These are phyloP conservation scores for Spinacia oleracea DNA, from an alignment of 179 eudicot genomes.

Conservation along the genomic window DNA sequence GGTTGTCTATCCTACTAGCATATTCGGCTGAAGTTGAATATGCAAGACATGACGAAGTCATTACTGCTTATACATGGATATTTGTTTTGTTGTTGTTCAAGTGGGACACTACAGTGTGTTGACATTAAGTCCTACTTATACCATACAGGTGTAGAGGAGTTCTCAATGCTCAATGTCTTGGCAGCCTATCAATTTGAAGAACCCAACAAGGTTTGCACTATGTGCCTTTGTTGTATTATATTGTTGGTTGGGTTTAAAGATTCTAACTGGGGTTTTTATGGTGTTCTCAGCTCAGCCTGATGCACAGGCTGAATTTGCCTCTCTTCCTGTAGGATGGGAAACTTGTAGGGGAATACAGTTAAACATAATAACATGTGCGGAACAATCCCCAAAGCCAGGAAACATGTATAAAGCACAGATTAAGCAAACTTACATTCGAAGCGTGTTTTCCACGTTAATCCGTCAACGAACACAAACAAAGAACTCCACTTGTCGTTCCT, in stretches of 20 bases:
- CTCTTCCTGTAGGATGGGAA: conserved; percentile 44
- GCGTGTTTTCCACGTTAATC: too few species aligned
- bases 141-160: conserved; percentile 90
- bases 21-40: not conserved
- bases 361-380: too few species aligned
- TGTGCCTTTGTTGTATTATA: conserved; percentile 16
- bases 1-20: too few species aligned
- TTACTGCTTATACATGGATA: not conserved
- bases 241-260: not conserved
- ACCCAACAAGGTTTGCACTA: conserved; percentile 50
- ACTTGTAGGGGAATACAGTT: too few species aligned
- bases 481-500: too few species aligned
- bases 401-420: too few species aligned
- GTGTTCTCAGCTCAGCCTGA: conserved; percentile 60
- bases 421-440: too few species aligned
- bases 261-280: conserved; percentile 46
- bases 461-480: too few species aligned
- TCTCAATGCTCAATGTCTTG: conserved; percentile 98
- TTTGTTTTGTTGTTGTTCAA: not conserved
- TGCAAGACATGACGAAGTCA: not conserved
- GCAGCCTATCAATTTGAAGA: conserved; percentile 88
- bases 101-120: not conserved
- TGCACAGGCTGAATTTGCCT: conserved; percentile 43
- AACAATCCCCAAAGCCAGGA: too few species aligned
- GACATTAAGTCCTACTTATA: conserved; percentile 8